Conservation (phyloP, 371 early-diverging fungal species). For the Thermomucor indicae-seudaticae region DNA sequence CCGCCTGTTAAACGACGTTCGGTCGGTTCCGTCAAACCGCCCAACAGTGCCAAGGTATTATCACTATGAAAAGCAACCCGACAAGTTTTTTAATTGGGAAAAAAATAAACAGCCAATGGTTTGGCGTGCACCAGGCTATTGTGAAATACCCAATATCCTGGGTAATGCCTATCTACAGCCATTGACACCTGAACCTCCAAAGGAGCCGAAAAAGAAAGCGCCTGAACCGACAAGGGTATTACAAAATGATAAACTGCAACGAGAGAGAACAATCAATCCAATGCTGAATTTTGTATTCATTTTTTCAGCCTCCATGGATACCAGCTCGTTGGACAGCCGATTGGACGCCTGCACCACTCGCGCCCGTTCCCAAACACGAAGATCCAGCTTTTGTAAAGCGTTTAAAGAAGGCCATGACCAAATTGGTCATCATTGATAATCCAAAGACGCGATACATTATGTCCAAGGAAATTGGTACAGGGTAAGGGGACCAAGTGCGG, state of each 20-base stretch:
- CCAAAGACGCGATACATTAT: constrained; percentile 17
- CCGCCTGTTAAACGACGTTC: constrained; percentile 15
- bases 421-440: constrained; percentile 9
- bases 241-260: too few relatives aligned
- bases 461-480: constrained; percentile 27
- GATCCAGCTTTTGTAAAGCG: constrained; percentile 21
- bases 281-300: background rate
- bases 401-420: constrained; percentile 22
- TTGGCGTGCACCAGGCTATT: constrained; percentile 46
- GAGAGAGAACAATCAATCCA: background rate
- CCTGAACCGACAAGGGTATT: constrained; percentile 6
- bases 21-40: constrained; percentile 14
- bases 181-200: background rate
- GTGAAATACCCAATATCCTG: constrained; percentile 44
- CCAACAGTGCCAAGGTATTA: background rate
- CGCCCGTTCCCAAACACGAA: constrained; percentile 14
- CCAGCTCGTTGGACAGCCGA: constrained; percentile 14
- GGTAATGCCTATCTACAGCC: constrained; percentile 37
- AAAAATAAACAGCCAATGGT: background rate
- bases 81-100: background rate
- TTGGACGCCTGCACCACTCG: constrained; percentile 15
- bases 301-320: constrained; percentile 24
- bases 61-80: background rate
- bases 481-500: constrained; percentile 7
- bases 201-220: constrained; percentile 2